Conservation (phyloP, 2,329 filamentous ascomycete species). For the Pseudogymnoascus sp. region DNA sequence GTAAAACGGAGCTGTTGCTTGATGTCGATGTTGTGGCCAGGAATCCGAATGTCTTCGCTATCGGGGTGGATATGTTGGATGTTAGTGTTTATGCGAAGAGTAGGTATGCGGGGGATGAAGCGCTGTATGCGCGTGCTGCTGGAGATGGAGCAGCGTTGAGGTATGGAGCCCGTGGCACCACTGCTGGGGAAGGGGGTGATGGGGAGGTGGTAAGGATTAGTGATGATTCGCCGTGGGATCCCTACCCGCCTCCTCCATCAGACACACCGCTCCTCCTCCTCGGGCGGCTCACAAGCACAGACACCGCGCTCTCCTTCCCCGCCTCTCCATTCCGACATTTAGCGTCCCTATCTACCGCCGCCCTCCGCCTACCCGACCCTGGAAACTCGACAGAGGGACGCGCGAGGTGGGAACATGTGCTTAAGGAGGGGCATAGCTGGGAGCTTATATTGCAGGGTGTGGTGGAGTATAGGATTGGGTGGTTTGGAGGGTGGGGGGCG, state of each 20-base stretch:
- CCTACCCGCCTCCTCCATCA: slow-evolving; percentile 23
- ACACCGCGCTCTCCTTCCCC: slow-evolving; percentile 82
- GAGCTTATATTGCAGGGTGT: slow-evolving; percentile 88
- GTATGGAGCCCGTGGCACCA: not conserved
- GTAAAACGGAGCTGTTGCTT: slow-evolving; percentile 90
- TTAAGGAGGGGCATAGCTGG: slow-evolving; percentile 69
- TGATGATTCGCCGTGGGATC: slow-evolving; percentile 27
- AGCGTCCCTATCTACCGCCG: slow-evolving; percentile 65
- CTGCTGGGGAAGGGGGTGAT: slow-evolving; percentile 31
- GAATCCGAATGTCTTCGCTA: slow-evolving; percentile 87
- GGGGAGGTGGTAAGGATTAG: slow-evolving; percentile 21
- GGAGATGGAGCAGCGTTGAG: slow-evolving; percentile 41
- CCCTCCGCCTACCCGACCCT: slow-evolving; percentile 72
- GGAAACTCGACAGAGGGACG: slow-evolving; percentile 86
- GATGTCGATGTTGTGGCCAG: slow-evolving; percentile 80
- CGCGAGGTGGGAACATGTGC: slow-evolving; percentile 80
- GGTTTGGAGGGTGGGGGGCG: slow-evolving; percentile 31
- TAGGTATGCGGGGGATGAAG: slow-evolving; percentile 59
- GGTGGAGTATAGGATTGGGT: slow-evolving; percentile 60
- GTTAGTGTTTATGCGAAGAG: slow-evolving; percentile 93
- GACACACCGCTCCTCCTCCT: slow-evolving; percentile 82
- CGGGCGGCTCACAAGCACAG: slow-evolving; percentile 79
- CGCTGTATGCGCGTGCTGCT: not conserved
- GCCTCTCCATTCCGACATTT: slow-evolving; percentile 77
- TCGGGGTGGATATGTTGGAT: slow-evolving; percentile 79